Conservation (phyloP, 345 rosid species). For the Moricandia moricandioides region DNA sequence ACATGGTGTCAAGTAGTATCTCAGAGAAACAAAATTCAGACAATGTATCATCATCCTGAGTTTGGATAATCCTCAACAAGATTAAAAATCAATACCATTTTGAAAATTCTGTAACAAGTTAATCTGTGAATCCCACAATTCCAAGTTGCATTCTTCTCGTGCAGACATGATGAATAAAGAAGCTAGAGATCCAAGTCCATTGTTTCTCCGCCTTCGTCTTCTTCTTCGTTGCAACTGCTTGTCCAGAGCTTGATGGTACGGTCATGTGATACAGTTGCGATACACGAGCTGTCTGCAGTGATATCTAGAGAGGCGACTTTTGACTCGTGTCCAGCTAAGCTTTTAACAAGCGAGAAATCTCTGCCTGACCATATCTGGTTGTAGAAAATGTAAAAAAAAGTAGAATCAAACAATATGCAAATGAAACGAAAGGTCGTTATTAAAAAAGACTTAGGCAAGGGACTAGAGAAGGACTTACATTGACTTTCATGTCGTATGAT, state of each 20-base stretch:
- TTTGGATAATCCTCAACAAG: background rate
- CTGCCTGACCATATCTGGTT: constrained; percentile 87
- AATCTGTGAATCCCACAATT: background rate
- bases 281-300: constrained; percentile 54
- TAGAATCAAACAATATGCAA: constrained; percentile 18
- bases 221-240: constrained; percentile 39
- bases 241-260: constrained; percentile 74
- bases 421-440: background rate
- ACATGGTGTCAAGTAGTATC: background rate
- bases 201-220: constrained; percentile 29
- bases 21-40: background rate
- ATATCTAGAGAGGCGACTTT: constrained; percentile 73
- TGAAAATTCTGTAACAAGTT: background rate
- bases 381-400: constrained; percentile 11
- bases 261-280: constrained; percentile 72
- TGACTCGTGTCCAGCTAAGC: constrained; percentile 78
- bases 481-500: constrained; percentile 85
- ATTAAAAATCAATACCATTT: background rate
- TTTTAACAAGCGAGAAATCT: constrained; percentile 83
- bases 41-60: constrained; percentile 11
- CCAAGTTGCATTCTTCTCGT: no score
- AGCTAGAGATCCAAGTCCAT: constrained; percentile 56
- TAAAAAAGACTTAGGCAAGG: background rate
- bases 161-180: constrained; percentile 1
- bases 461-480: constrained; percentile 46